These are phyloP conservation scores for Ormosia semicastrata DNA, from an alignment of 306 rosid species.

Conservation along the genomic window DNA sequence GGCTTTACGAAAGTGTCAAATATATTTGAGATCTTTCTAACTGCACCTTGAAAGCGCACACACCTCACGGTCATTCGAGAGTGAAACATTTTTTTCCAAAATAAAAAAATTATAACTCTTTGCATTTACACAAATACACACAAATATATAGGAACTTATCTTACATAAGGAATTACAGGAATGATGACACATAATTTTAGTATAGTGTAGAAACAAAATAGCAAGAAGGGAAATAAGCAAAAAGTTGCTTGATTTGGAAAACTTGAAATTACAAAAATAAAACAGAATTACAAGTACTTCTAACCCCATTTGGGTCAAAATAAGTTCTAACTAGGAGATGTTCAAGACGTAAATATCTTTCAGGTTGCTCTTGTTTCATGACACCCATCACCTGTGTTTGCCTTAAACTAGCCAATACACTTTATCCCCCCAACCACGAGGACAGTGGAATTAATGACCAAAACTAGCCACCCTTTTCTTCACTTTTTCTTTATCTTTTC, in stretches of 20 bases:
- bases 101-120: not conserved
- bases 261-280: not conserved
- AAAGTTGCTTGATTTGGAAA: constrained; percentile 2
- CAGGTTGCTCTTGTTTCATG: constrained; percentile 99
- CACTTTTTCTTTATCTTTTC: not conserved
- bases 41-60: not conserved
- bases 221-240: not conserved
- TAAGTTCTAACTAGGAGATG: constrained; percentile 96
- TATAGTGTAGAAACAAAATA: not conserved
- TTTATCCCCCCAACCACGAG: not conserved
- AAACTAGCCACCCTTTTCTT: not conserved
- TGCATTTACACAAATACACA: not conserved
- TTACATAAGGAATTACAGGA: not conserved
- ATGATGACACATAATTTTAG: not conserved
- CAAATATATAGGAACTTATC: not conserved
- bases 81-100: not conserved
- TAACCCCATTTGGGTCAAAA: constrained; percentile 95
- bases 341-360: constrained; percentile 97
- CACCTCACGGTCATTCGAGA: not conserved
- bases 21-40: not conserved
- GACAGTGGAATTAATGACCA: not conserved
- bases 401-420: constrained; percentile 61
- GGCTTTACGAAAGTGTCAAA: not conserved
- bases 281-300: constrained; percentile 6
- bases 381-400: constrained; percentile 99